Evolutionary conservation across 768 basidiomycete genomes (phyloP).

Genomic region (Pluteus cervinus): DNA sequence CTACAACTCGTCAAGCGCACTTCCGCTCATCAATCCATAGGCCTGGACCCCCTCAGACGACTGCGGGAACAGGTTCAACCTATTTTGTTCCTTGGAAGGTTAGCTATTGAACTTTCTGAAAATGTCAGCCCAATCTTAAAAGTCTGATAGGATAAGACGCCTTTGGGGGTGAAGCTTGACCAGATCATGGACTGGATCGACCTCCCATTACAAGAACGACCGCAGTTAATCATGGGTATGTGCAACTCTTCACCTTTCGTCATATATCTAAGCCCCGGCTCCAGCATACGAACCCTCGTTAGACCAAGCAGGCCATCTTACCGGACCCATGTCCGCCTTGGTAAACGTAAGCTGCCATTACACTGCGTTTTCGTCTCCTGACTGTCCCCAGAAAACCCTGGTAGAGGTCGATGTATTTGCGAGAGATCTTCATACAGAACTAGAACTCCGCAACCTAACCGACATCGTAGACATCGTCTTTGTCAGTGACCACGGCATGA

Average conservation of each 20-base stretch:
- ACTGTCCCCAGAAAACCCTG: constrained; percentile 48
- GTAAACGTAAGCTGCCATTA: constrained; percentile 55
- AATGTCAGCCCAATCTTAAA: constrained; percentile 2
- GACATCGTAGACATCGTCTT: constrained; percentile 86
- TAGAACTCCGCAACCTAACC: constrained; percentile 68
- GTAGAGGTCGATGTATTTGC: constrained; percentile 68
- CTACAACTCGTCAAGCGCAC: neutral
- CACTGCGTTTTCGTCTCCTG: neutral
- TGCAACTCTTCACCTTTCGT: constrained; percentile 9
- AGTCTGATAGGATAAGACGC: constrained; percentile 45
- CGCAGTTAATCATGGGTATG: constrained; percentile 71
- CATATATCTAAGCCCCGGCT: constrained; percentile 3
- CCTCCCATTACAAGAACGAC: constrained; percentile 61
- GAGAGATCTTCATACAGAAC: constrained; percentile 53
- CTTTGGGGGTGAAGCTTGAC: constrained; percentile 64
- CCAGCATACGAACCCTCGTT: constrained; percentile 79
- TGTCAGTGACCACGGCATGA: constrained; percentile 92
- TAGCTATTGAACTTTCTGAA: constrained; percentile 8
- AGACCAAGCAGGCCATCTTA: constrained; percentile 77
- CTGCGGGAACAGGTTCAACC: constrained; percentile 56
- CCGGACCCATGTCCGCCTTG: constrained; percentile 59
- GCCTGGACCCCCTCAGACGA: constrained; percentile 78
- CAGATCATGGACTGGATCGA: constrained; percentile 83
- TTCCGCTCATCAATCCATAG: constrained; percentile 24
- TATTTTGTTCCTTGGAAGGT: constrained; percentile 81